Evolutionary conservation across 495 filamentous ascomycete species (phyloP).

Genomic region (Penicillium nucicola): DNA sequence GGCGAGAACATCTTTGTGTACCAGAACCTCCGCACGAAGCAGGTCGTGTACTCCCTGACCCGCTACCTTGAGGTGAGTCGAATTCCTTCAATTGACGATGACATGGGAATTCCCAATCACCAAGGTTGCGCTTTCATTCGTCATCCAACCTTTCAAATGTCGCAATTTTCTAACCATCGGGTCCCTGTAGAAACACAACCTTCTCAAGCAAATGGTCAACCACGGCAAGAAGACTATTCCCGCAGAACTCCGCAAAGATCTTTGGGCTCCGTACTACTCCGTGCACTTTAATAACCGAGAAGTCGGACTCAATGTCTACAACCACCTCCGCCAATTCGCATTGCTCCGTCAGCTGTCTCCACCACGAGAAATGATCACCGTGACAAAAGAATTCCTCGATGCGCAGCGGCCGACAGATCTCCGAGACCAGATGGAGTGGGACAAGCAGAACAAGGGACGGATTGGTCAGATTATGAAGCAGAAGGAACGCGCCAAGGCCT

Average conservation of each 20-base stretch:
- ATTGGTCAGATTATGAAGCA: constrained; percentile 44
- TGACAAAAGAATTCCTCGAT: constrained; percentile 40
- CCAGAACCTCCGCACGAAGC: constrained; percentile 73
- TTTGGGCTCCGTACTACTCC: constrained; percentile 80
- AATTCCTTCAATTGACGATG: not conserved
- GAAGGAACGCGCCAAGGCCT: constrained; percentile 55
- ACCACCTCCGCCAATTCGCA: constrained; percentile 76
- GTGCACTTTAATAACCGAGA: constrained; percentile 64
- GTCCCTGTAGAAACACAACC: constrained; percentile 54
- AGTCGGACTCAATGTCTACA: constrained; percentile 72
- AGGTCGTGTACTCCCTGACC: constrained; percentile 77
- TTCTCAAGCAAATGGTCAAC: constrained; percentile 75
- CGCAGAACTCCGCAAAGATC: constrained; percentile 75
- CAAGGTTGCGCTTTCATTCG: not conserved
- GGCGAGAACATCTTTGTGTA: constrained; percentile 80
- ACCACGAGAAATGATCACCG: constrained; percentile 47
- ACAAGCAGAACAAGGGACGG: constrained; percentile 41
- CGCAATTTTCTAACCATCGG: constrained; percentile 3
- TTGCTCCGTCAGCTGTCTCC: constrained; percentile 44
- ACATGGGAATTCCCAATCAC: not conserved
- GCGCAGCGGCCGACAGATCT: constrained; percentile 63
- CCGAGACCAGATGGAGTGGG: constrained; percentile 37
- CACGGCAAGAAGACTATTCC: constrained; percentile 89
- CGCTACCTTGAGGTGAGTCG: constrained; percentile 63
- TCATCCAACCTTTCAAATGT: not conserved